A percentile compares a stretch with the other conserved stretches of the same genome.
These are phyloP conservation scores for Coemansia sp. DNA, from an alignment of 192 early-diverging fungal species.

Conservation along the genomic window DNA sequence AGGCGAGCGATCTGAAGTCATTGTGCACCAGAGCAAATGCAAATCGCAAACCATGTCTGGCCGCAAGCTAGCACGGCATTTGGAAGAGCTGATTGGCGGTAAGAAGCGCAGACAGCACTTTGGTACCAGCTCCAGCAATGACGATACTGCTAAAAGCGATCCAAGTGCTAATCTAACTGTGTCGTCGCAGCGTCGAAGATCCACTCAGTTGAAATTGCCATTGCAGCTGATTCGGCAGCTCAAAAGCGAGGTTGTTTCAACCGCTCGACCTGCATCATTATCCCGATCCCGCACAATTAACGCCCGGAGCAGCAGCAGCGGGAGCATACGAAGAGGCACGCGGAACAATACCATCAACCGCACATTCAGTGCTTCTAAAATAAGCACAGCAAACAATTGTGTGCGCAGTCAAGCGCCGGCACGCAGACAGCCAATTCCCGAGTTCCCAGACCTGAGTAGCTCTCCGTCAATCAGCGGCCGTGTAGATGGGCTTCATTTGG, in stretches of 20 bases:
- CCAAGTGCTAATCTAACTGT: neutral
- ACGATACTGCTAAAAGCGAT: neutral
- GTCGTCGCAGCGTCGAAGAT: constrained; percentile 6
- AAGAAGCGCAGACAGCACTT: constrained; percentile 2
- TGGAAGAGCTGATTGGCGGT: constrained; percentile 45
- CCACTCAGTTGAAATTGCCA: constrained; percentile 33
- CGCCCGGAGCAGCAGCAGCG: constrained; percentile 6
- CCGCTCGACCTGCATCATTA: constrained; percentile 13
- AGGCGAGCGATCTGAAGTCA: constrained; percentile 41
- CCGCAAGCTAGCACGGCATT: constrained; percentile 41
- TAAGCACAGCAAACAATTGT: neutral
- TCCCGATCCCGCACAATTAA: constrained; percentile 12
- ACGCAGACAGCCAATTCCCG: constrained; percentile 8
- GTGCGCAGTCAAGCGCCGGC: neutral
- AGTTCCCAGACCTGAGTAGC: constrained; percentile 13
- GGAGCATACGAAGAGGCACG: neutral
- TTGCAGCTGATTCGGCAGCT: constrained; percentile 42
- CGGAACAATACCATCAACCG: constrained; percentile 1
- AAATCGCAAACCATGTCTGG: constrained; percentile 14
- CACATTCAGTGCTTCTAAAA: neutral
- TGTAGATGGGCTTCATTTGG: neutral
- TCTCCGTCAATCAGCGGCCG: constrained; percentile 16
- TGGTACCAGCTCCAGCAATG: constrained; percentile 3
- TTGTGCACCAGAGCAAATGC: constrained; percentile 33
- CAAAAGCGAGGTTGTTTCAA: constrained; percentile 47